These are phyloP conservation scores for Penicillium fimorum DNA, from an alignment of 495 filamentous ascomycete genomes.

Conservation along the genomic window DNA sequence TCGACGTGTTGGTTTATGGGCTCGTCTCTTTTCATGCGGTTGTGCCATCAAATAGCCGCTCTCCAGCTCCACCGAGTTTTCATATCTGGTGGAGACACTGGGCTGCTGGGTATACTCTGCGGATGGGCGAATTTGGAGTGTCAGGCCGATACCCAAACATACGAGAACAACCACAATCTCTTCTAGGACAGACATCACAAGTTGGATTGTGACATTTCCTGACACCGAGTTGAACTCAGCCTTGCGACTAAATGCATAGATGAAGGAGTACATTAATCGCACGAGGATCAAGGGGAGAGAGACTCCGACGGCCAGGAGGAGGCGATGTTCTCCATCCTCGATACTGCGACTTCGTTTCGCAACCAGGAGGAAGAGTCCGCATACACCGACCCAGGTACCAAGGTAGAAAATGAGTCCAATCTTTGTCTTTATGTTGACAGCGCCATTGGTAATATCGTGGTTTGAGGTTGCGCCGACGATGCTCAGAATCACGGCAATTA, in stretches of 20 bases:
- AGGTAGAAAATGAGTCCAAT: constrained; percentile 21
- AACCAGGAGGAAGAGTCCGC: constrained; percentile 5
- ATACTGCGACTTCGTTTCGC: constrained; percentile 5
- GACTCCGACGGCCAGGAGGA: constrained; percentile 31
- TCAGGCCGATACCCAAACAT: constrained; percentile 28
- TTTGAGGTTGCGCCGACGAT: constrained; percentile 19
- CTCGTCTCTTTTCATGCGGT: not conserved
- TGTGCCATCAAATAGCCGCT: not conserved
- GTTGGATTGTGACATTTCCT: constrained; percentile 12
- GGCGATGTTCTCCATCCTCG: constrained; percentile 27
- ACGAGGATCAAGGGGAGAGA: constrained; percentile 35
- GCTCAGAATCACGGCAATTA: constrained; percentile 20
- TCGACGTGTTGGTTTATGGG: not conserved
- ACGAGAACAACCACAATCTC: constrained; percentile 15
- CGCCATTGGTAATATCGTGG: constrained; percentile 4
- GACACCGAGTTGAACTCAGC: constrained; percentile 6
- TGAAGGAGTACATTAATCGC: constrained; percentile 31
- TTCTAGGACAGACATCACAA: constrained; percentile 15
- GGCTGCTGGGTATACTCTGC: constrained; percentile 4
- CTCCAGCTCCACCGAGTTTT: not conserved
- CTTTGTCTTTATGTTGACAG: constrained; percentile 14
- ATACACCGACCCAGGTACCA: constrained; percentile 19
- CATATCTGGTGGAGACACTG: not conserved
- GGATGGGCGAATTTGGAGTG: constrained; percentile 11
- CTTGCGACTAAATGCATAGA: constrained; percentile 24